Base-by-base conservation (phyloP, 129 eudicot species). In the Logfia minima region DNA sequence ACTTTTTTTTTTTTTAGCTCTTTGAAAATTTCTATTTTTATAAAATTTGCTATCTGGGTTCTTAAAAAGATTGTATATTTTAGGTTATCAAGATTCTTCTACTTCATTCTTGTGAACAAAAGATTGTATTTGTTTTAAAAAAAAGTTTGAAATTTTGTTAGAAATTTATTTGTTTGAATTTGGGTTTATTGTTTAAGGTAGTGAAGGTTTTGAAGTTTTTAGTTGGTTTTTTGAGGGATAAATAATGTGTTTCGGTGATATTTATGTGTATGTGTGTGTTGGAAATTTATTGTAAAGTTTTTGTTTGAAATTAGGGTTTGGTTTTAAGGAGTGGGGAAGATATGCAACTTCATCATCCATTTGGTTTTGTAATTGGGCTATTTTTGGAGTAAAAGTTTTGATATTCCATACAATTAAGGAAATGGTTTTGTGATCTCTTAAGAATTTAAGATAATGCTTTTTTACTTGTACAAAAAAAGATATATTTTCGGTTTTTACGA, bases 241-340 rank as follows among this genome's bases (percentile, higher is more conserved):
- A 32, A 39, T 64, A 51, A 53, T 66, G 70, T 72, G 9, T 26
- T 65, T 62, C 28, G 69, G 52, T 41, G 83, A 80, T 80, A 72
- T 52, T 35, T 65, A 63, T 58, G 4, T 6, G 3, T 58, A 17
- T 63, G 31, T 28, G 39, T 70, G 51, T 19, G 39, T 52, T 71
- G 66, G 69, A 41, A 51, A 35, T 65, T 52, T 52, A 64, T 5
- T 35, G 69, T 72, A 31, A 52, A 35, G 52, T 64, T 21, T 2
- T 52, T 2, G 52, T 24, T 45, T 28, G 32, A 59, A 80, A 74
- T 68, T 80, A 80, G 80, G 84, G 84, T 17, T 80, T 60, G 48
- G 76, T 80, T 80, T 66, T 67, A 41, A 6, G 31, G 70, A 74
- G 70, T 80, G 84, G 37, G 68, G 84, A 56, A 66, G 66, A 55